phyloP scores from a whole-genome alignment of 148 eudicot genomes.

The Cornus florida region DNA sequence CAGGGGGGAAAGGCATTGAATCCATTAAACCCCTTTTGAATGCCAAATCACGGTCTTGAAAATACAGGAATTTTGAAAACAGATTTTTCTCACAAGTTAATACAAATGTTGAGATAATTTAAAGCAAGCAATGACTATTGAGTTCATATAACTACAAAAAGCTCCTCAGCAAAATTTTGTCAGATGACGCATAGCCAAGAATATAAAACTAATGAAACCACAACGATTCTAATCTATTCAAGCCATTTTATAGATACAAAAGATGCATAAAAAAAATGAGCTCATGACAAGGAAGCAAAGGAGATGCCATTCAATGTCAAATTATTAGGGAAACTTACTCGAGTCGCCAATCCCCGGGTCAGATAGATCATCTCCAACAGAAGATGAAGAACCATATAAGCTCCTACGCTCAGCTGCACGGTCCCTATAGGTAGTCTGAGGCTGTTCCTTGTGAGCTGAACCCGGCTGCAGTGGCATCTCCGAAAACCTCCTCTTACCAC shows the following conservation, averaged over 20 bases:
- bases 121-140: constrained; percentile 28
- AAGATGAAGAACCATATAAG: constrained; percentile 78
- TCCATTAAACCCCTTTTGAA: constrained; percentile 69
- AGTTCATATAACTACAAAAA: neutral
- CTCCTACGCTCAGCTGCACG: constrained; percentile 98
- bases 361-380: constrained; percentile 58
- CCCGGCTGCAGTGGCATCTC: constrained; percentile 68
- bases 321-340: constrained; percentile 55
- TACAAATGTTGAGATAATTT: constrained; percentile 21
- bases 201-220: neutral
- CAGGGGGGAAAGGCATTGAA: constrained; percentile 97
- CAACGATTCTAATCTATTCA: neutral
- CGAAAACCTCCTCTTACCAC: constrained; percentile 92
- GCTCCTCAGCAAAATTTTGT: neutral
- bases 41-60: constrained; percentile 73
- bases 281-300: neutral
- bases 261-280: neutral
- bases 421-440: constrained; percentile 75
- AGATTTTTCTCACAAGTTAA: constrained; percentile 57
- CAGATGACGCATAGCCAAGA: neutral
- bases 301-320: neutral
- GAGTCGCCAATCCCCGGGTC: constrained; percentile 56
- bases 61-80: constrained; percentile 43
- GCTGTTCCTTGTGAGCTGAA: constrained; percentile 56
- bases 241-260: neutral